Conservation (phyloP, 31 red algal genomes). For the Asparagopsis taxiformis region DNA sequence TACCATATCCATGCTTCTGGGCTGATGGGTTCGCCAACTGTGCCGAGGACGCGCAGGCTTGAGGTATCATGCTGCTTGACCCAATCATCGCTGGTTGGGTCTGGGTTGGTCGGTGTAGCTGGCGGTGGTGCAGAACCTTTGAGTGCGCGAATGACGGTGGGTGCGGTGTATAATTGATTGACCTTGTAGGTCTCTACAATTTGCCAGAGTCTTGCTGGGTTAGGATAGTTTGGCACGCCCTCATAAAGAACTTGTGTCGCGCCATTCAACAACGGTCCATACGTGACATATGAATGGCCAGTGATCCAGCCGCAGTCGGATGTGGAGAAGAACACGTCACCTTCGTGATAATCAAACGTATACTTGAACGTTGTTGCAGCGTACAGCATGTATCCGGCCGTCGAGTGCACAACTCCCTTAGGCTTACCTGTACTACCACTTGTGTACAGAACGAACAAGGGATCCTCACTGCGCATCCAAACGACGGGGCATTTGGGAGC, state of each 20-base stretch:
- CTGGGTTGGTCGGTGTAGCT: constrained; percentile 12
- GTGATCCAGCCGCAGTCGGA: constrained; percentile 99
- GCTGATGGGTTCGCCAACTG: constrained; percentile 99
- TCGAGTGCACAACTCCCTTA: constrained; percentile 96
- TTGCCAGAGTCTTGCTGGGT: constrained; percentile 86
- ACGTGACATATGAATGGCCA: constrained; percentile 95
- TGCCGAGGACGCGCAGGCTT: constrained; percentile 81
- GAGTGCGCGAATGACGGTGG: constrained; percentile 96
- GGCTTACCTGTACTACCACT: constrained; percentile 93
- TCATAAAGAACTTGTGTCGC: constrained; percentile 96
- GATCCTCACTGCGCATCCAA: constrained; percentile 92
- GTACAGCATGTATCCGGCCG: constrained; percentile 92
- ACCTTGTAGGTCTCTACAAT: constrained; percentile 87
- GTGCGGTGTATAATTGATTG: constrained; percentile 94
- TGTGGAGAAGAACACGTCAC: constrained; percentile 97
- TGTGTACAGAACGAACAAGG: constrained; percentile 96
- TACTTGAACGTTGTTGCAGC: constrained; percentile 93
- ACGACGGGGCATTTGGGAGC: constrained; percentile 46
- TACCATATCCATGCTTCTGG: constrained; percentile 99
- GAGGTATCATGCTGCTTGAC: constrained; percentile 54
- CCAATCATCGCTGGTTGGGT: constrained; percentile 54
- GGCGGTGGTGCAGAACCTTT: constrained; percentile 66
- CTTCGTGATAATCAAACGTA: constrained; percentile 90
- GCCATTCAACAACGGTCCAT: constrained; percentile 92
- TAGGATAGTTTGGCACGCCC: constrained; percentile 91